Evolutionary conservation across 2,329 filamentous ascomycete species (phyloP).

Genomic region (Nigrograna mackinnonii): DNA sequence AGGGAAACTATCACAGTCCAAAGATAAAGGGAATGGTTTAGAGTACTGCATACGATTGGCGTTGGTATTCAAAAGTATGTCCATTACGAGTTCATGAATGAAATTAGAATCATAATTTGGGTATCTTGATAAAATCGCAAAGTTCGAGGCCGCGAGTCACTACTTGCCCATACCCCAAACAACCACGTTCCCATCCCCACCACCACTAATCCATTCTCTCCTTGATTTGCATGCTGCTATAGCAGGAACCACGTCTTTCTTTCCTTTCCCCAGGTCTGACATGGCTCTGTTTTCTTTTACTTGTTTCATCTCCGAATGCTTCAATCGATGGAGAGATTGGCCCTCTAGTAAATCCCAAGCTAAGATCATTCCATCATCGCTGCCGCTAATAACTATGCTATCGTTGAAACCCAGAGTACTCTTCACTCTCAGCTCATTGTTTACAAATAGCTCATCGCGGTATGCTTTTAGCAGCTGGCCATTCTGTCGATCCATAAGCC

Average conservation of each 20-base stretch:
- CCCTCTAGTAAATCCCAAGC: constrained; percentile 86
- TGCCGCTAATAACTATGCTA: constrained; percentile 77
- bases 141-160: too few relatives aligned
- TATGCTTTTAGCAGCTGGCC: constrained; percentile 78
- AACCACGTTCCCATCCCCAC: constrained; percentile 49
- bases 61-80: too few relatives aligned
- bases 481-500: constrained; percentile 78
- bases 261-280: too few relatives aligned
- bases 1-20: too few relatives aligned
- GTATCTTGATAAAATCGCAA: too few relatives aligned
- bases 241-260: constrained; percentile 52
- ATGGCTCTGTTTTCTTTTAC: constrained; percentile 47
- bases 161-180: constrained; percentile 33
- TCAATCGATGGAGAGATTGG: constrained; percentile 65
- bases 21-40: not conserved
- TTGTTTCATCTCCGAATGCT: constrained; percentile 42
- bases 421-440: constrained; percentile 74
- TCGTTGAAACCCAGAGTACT: constrained; percentile 76
- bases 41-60: not conserved
- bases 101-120: too few relatives aligned
- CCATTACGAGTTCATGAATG: too few relatives aligned
- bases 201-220: constrained; percentile 54
- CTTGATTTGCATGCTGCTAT: constrained; percentile 51
- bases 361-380: constrained; percentile 74
- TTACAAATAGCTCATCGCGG: constrained; percentile 59